Base-by-base conservation (phyloP, 768 basidiomycete genomes). In the Tylopilus sp. region DNA sequence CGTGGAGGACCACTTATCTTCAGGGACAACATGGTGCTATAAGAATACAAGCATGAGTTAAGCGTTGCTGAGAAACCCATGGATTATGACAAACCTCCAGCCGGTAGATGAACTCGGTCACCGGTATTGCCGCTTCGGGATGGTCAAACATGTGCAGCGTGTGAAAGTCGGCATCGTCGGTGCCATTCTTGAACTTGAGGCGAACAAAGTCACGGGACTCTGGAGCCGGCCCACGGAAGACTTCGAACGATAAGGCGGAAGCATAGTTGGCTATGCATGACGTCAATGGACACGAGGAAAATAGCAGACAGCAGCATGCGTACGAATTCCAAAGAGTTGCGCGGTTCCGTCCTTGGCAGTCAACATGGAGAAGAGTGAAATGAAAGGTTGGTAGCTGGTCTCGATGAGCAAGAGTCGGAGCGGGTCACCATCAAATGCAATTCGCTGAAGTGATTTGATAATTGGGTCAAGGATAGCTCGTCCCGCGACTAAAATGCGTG, bases 301-400 rank as follows among this genome's bases (percentile, higher is more conserved):
- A n/a, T 8, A n/a, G 18, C 23, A 33, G 6, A 18, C 11, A 21
- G 33, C 12, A 40, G 1, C 1, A n/a, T 6, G 80, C 86, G 61
- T 57, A 89, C 86, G 84, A 55, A 89, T 79, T 23, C 78, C 86
- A 51, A 69, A 66, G 53, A 83, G 63, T 53, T 82, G 76, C 4
- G 84, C 82, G 51, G 79, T 70, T 18, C 73, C 68, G 39, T 75
- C 68, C 50, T 72, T 60, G 48, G 84, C 73, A 31, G 81, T 83
- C 35, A 88, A 78, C 71, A 87, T 81, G 60, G 82, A 80, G 78
- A 95, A 86, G 63, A 93, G 76, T 9, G 88, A 91, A 61, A 91
- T 81, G 78, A 93, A 89, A 6, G 91, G 84, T 68, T 92, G 90
- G 73, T 92, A 93, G 50, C 88, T 87, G 9, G 85, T 83, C 71